Evolutionary conservation across 2,329 filamentous ascomycete species (phyloP).

Genomic region (Dactylella cylindrospora): DNA sequence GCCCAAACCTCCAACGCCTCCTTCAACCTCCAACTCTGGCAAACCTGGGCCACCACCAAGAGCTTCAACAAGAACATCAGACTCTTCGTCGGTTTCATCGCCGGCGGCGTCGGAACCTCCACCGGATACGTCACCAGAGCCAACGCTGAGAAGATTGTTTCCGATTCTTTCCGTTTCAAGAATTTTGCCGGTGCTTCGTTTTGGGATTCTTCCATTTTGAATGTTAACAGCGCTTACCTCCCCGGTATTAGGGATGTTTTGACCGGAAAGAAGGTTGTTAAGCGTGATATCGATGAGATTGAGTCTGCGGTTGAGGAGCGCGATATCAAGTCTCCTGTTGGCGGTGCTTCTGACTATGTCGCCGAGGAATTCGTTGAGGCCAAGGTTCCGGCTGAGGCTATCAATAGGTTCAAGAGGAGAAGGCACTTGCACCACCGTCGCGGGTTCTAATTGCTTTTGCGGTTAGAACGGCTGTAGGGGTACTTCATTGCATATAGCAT

Average conservation of each 20-base stretch:
- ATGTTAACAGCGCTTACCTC: slow-evolving; percentile 11
- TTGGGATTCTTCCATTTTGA: slow-evolving; percentile 25
- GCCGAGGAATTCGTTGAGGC: slow-evolving; percentile 26
- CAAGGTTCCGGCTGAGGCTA: slow-evolving; percentile 24
- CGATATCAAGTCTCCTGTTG: slow-evolving; percentile 26
- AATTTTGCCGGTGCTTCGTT: slow-evolving; percentile 36
- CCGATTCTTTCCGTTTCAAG: slow-evolving; percentile 8
- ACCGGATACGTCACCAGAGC: slow-evolving; percentile 20
- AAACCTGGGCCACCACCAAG: slow-evolving; percentile 63
- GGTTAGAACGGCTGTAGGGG: background rate
- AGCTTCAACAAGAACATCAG: slow-evolving; percentile 64
- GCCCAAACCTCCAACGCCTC: slow-evolving; percentile 19
- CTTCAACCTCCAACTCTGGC: slow-evolving; percentile 56
- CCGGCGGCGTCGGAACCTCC: slow-evolving; percentile 10
- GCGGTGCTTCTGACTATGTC: slow-evolving; percentile 13
- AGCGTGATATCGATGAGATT: slow-evolving; percentile 23
- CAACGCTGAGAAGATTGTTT: slow-evolving; percentile 3
- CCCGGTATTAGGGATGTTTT: slow-evolving; percentile 12
- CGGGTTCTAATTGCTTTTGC: background rate
- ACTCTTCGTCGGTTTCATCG: slow-evolving; percentile 56
- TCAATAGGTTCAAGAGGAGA: slow-evolving; percentile 14
- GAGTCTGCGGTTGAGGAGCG: slow-evolving; percentile 15
- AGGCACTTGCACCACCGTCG: slow-evolving; percentile 18
- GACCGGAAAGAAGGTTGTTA: slow-evolving; percentile 6
- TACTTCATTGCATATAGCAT: no score